Evolutionary conservation across 495 filamentous ascomycete species (phyloP).

Genomic region (Tuber umbilicatum): DNA sequence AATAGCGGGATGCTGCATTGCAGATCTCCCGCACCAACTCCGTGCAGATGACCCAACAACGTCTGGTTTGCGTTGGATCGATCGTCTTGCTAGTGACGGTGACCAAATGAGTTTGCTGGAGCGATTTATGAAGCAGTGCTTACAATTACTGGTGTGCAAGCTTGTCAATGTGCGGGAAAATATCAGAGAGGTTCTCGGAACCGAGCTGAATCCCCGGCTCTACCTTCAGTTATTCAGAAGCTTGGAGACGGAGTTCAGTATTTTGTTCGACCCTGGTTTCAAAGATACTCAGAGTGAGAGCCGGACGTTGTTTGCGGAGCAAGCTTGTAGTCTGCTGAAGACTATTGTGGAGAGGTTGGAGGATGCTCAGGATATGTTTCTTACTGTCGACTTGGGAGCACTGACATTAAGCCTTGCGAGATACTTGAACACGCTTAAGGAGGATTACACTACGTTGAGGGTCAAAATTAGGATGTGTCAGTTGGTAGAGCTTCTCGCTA

Average conservation of each 20-base stretch:
- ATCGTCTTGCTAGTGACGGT: constrained; percentile 53
- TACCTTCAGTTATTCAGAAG: constrained; percentile 57
- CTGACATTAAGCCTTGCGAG: constrained; percentile 56
- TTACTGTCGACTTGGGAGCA: constrained; percentile 55
- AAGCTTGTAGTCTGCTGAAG: constrained; percentile 56
- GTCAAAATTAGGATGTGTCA: constrained; percentile 63
- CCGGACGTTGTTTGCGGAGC: constrained; percentile 58
- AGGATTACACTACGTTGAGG: constrained; percentile 50
- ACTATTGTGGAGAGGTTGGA: constrained; percentile 57
- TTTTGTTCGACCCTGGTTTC: constrained; percentile 46
- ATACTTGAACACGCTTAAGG: constrained; percentile 51
- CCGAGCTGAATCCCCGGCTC: constrained; percentile 54
- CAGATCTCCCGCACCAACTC: constrained; percentile 46
- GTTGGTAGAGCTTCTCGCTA: constrained; percentile 56
- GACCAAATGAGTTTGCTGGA: constrained; percentile 54
- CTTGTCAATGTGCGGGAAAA: constrained; percentile 58
- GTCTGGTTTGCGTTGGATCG: constrained; percentile 57
- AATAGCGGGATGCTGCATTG: constrained; percentile 60
- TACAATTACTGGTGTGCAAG: constrained; percentile 56
- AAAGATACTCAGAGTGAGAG: constrained; percentile 45
- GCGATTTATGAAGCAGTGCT: constrained; percentile 55
- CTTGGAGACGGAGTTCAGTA: constrained; percentile 55
- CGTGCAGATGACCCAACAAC: constrained; percentile 52
- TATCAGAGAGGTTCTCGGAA: constrained; percentile 56
- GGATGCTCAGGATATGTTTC: constrained; percentile 54